Percentiles rank a stretch among this genome's conserved stretches.
These are phyloP conservation scores for Kodamaea lidongshanica DNA, from an alignment of 805 yeast genomes.

Conservation along the genomic window DNA sequence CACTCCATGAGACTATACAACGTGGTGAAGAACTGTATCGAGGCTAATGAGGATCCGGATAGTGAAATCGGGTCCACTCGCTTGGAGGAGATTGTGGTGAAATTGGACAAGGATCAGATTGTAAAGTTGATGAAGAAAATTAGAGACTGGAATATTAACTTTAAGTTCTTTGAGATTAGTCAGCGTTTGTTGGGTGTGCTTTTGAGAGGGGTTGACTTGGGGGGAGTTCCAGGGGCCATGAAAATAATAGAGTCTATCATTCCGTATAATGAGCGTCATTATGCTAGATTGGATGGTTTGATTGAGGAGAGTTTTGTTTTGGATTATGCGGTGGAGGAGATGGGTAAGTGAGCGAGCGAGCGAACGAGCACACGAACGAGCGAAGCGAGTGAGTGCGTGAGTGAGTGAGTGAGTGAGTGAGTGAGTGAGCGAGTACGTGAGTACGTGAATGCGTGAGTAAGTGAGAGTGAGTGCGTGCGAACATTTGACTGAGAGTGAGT, in stretches of 20 bases:
- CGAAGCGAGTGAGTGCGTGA: no score
- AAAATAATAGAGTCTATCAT: conserved; percentile 65
- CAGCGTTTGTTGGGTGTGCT: conserved; percentile 70
- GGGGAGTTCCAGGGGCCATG: conserved; percentile 63
- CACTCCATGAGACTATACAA: conserved; percentile 86
- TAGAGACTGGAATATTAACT: conserved; percentile 93
- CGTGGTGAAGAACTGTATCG: conserved; percentile 59
- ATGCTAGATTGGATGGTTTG: conserved; percentile 65
- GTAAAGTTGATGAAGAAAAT: conserved; percentile 60
- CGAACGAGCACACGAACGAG: no score
- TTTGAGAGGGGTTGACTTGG: conserved; percentile 48
- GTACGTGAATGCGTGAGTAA: no score
- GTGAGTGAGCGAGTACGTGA: no score
- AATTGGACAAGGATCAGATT: conserved; percentile 56
- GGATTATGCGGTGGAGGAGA: conserved; percentile 78
- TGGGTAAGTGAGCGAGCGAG: no score
- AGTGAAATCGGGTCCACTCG: conserved; percentile 50
- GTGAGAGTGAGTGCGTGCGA: no score
- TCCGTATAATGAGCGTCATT: conserved; percentile 88
- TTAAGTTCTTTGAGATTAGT: conserved; percentile 70
- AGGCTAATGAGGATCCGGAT: conserved; percentile 41
- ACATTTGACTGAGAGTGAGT: no score
- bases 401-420: no score
- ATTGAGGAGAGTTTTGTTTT: conserved; percentile 79
- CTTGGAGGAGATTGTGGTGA: conserved; percentile 58